Percentiles rank a stretch among this genome's conserved stretches.
Conservation (phyloP, 345 rosid species). For the Melaleuca quinquenervia region DNA sequence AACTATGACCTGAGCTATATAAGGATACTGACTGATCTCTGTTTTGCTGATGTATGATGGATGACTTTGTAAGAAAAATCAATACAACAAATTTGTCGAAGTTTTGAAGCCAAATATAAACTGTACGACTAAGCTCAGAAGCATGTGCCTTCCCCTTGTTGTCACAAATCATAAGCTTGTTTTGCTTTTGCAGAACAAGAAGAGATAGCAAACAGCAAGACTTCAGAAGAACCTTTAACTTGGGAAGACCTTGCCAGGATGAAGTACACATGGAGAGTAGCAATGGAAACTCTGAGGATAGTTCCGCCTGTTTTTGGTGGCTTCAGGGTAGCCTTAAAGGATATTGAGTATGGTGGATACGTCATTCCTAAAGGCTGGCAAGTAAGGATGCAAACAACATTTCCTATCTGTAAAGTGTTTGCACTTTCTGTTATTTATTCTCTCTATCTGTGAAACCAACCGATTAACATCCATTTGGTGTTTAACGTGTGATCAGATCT, state of each 20-base stretch:
- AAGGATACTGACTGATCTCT: background rate
- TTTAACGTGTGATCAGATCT: background rate
- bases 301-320: conserved; percentile 39
- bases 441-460: background rate
- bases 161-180: background rate
- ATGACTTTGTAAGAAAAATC: background rate
- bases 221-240: conserved; percentile 21
- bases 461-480: background rate
- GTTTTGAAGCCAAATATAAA: background rate
- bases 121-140: background rate
- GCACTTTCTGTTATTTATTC: background rate
- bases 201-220: conserved; percentile 29
- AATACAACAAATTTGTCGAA: background rate
- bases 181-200: conserved; percentile 30
- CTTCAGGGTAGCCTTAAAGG: conserved; percentile 30
- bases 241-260: conserved; percentile 48
- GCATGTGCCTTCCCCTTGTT: background rate
- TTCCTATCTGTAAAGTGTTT: background rate
- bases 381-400: conserved; percentile 6
- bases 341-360: conserved; percentile 26
- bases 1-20: too few relatives aligned
- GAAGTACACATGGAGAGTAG: conserved; percentile 59
- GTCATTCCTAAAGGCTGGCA: conserved; percentile 46
- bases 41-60: background rate
- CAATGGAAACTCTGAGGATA: conserved; percentile 38